Evolutionary conservation across 225 moss, liverwort and hornwort genomes (phyloP).

Genomic region (Pseudisothecium myosuroides): DNA sequence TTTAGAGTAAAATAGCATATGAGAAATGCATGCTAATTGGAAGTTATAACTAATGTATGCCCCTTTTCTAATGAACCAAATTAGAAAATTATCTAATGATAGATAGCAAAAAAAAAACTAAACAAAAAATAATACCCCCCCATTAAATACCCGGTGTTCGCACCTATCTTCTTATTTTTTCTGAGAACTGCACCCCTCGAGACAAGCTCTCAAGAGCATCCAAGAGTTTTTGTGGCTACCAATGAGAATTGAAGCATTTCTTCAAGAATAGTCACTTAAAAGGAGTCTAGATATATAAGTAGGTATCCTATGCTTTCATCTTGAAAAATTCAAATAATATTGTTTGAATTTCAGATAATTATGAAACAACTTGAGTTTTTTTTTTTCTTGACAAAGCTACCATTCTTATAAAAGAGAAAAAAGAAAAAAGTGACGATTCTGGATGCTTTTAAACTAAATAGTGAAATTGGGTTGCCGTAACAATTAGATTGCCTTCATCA

Average conservation of each 20-base stretch:
- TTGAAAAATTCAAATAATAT: neutral
- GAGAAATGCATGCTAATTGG: no score
- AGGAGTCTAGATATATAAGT: neutral
- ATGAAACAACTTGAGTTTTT: neutral
- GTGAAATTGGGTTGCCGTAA: no score
- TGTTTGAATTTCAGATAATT: rapidly evolving
- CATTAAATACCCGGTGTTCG: no score
- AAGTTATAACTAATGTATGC: no score
- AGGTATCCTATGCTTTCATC: neutral
- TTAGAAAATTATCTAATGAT: no score
- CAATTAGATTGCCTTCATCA: no score
- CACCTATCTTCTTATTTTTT: no score
- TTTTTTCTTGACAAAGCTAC: neutral
- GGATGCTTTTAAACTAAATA: neutral
- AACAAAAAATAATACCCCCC: no score
- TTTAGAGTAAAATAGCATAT: no score
- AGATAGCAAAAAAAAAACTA: no score
- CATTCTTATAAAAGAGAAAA: neutral
- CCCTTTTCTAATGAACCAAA: no score
- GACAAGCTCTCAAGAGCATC: neutral
- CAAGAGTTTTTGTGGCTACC: neutral
- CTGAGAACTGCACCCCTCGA: no score
- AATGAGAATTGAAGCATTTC: neutral
- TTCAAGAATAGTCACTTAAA: neutral
- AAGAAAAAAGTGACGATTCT: neutral